These are phyloP conservation scores for Chimonanthus praecox DNA, from an alignment of 164 flowering plant genomes.

Conservation along the genomic window DNA sequence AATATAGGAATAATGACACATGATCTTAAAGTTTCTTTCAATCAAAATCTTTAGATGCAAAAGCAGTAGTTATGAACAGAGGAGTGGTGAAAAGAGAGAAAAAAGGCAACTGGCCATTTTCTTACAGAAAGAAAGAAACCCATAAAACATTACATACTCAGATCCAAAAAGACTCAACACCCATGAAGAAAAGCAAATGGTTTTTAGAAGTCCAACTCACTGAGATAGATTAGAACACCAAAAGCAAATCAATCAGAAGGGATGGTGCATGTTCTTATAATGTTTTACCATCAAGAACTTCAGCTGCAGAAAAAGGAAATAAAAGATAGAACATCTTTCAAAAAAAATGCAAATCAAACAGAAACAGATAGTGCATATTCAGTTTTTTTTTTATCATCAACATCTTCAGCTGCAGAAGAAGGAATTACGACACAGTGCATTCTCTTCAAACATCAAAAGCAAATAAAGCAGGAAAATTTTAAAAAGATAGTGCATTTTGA, in stretches of 20 bases:
- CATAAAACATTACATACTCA: not conserved
- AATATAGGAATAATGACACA: not conserved
- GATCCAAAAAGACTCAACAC: not conserved
- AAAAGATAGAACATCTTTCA: not conserved
- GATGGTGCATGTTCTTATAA: not conserved
- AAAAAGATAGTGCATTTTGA: not conserved
- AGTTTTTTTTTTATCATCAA: not conserved
- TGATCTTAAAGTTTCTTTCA: not conserved
- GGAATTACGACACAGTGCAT: too few species aligned
- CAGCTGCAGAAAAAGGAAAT: too few species aligned
- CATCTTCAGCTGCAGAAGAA: not conserved
- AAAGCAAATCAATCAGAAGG: not conserved
- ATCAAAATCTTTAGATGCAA: conserved; percentile 1
- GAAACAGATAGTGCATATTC: not conserved
- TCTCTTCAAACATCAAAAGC: not conserved
- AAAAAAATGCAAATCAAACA: not conserved
- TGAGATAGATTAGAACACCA: not conserved
- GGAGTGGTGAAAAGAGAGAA: not conserved
- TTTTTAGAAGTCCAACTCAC: not conserved
- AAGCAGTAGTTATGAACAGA: not conserved
- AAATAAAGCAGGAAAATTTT: too few species aligned
- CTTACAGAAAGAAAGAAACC: not conserved
- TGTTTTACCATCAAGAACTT: too few species aligned
- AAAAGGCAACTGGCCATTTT: not conserved
- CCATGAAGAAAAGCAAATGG: not conserved